A percentile compares a stretch with the other conserved stretches of the same genome.
phyloP scores from a whole-genome alignment of 2,329 filamentous ascomycete genomes.

The Sordariomycetes sp. region DNA sequence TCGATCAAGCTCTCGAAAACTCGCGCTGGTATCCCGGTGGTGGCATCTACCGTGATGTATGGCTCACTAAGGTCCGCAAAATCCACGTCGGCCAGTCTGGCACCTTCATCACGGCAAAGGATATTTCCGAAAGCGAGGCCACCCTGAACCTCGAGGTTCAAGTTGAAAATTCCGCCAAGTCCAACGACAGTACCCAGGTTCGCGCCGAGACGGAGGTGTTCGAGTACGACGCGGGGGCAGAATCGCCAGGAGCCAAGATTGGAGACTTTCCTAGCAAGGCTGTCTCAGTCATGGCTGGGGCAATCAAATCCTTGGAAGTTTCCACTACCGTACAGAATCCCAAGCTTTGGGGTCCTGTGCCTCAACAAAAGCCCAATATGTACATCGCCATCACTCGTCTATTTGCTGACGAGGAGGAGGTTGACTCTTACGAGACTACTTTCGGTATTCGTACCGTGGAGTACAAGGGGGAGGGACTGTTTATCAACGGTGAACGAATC shows the following conservation, averaged over 20 bases:
- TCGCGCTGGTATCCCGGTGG: too few relatives aligned
- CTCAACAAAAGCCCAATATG: constrained; percentile 33
- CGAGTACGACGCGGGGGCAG: constrained; percentile 2
- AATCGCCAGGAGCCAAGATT: background rate
- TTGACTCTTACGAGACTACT: constrained; percentile 37
- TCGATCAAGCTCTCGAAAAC: too few relatives aligned
- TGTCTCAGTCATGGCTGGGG: constrained; percentile 2
- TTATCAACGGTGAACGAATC: constrained; percentile 34
- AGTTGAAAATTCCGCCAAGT: constrained; percentile 28
- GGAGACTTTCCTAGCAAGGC: background rate
- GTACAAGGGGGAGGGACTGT: constrained; percentile 29
- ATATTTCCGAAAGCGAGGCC: constrained; percentile 33
- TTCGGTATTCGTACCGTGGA: constrained; percentile 38
- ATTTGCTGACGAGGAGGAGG: constrained; percentile 9
- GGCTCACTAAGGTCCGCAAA: constrained; percentile 36
- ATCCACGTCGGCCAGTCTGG: constrained; percentile 40
- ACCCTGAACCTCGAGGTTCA: constrained; percentile 33
- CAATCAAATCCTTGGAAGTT: background rate
- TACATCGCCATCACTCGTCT: constrained; percentile 36
- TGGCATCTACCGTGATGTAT: too few relatives aligned
- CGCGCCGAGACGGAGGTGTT: constrained; percentile 2
- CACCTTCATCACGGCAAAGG: constrained; percentile 35
- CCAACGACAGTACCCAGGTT: background rate
- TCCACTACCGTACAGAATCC: constrained; percentile 19
- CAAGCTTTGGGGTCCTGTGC: constrained; percentile 36